A percentile compares a stretch with the other conserved stretches of the same genome.
Conservation (phyloP, 2,329 filamentous ascomycete species). For the Coleophoma crateriformis region DNA sequence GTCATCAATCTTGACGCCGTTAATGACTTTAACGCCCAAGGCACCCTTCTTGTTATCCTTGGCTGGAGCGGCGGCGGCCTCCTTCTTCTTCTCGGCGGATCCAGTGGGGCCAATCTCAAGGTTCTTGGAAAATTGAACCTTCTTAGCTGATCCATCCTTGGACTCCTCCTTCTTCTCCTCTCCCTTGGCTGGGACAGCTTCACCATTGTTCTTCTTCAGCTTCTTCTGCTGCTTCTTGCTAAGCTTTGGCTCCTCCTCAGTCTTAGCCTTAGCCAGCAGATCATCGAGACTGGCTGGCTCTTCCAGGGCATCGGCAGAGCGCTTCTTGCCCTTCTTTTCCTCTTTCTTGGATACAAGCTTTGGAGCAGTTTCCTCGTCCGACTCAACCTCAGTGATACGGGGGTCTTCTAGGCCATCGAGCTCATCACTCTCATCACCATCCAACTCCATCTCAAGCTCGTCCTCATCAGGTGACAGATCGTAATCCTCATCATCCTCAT, state of each 20-base stretch:
- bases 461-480: conserved; percentile 76
- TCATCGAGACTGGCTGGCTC: conserved; percentile 69
- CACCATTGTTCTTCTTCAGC: conserved; percentile 96
- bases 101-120: conserved; percentile 93
- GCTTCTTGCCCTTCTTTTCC: conserved; percentile 53
- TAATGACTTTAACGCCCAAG: conserved; percentile 69
- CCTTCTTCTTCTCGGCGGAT: conserved; percentile 44
- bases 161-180: conserved; percentile 52
- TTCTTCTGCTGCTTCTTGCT: conserved; percentile 99
- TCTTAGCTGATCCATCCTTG: conserved; percentile 49
- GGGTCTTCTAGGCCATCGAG: conserved; percentile 74
- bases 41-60: conserved; percentile 47
- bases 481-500: conserved; percentile 67
- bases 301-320: conserved; percentile 67
- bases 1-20: conserved; percentile 91
- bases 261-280: conserved; percentile 68
- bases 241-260: conserved; percentile 69
- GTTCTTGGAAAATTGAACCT: conserved; percentile 98
- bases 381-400: conserved; percentile 77
- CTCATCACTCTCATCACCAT: conserved; percentile 65
- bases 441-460: conserved; percentile 55
- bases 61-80: conserved; percentile 46
- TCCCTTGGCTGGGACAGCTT: conserved; percentile 62
- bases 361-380: conserved; percentile 69
- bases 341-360: conserved; percentile 43